Evolutionary conservation across 768 basidiomycete species (phyloP), one percentile per base, ranked within the genome.

Genomic region (Boletus rex-veris): DNA sequence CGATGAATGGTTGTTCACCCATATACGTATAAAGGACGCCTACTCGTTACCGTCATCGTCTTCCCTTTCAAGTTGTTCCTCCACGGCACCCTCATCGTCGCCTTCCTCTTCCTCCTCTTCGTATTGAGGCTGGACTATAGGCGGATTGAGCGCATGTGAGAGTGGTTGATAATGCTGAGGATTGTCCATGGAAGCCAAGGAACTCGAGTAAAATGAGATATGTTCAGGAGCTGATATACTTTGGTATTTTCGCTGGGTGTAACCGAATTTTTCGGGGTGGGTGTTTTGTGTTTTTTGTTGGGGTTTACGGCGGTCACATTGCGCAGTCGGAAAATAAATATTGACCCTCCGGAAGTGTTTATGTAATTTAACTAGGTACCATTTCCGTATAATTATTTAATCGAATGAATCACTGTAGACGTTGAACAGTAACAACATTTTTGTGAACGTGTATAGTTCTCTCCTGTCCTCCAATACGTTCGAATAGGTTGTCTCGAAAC

Each of bases 151-250:
- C 40, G 88, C 88, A 75, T 88, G 85, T 51, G 88, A 90, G 61
- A 90, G 78, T 26, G 88, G 85, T 57, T 88, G 87, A 73, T 90
- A 88, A 58, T 86, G 85, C 67, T 89, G 86, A 51, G 86, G 85
- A 68, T 87, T 87, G 72, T 88, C 77, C 78, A 80, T 77, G 54
- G 47, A 21, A 47, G 21, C 30, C 42, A 42, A 47, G 14, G 21
- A 43, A 33, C 28, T 46, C 44, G 15, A 44, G 33, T 50, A 39
- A 48, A 35, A 59, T 63, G 58, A 53, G 62, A 64, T 67, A 53
- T 65, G 66, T 52, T 58, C 48, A 58, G 45, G 63, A 60, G 58
- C 43, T 59, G 43, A 59, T 53, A 54, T 52, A 53, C 59, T 66
- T 59, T 44, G 45, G 61, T 67, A 35, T 35, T 58, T 68, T 67